A percentile compares a stretch with the other conserved stretches of the same genome.
These are phyloP conservation scores for Pestalotiopsis sp. DNA, from an alignment of 2,329 filamentous ascomycete genomes.

Conservation along the genomic window DNA sequence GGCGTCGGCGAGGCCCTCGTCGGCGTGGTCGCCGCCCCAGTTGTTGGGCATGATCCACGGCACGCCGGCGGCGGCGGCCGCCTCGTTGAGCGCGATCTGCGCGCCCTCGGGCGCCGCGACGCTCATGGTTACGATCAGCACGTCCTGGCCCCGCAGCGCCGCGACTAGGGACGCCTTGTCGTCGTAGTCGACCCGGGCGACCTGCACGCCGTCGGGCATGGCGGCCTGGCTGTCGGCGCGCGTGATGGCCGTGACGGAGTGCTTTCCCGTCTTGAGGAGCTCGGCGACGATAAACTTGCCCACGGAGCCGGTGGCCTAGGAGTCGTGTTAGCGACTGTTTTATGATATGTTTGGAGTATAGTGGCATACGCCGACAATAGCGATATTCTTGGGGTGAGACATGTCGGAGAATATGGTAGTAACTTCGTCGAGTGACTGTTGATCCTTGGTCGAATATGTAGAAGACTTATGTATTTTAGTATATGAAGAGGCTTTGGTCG, in stretches of 20 bases:
- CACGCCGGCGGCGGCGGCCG: conserved; percentile 55
- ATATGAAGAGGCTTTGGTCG: no score
- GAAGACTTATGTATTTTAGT: no score
- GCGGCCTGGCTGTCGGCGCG: conserved; percentile 38
- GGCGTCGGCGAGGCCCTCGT: conserved; percentile 36
- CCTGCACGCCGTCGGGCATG: conserved; percentile 45
- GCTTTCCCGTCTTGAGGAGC: conserved; percentile 47
- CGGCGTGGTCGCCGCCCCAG: conserved; percentile 40
- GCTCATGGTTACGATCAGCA: conserved; percentile 56
- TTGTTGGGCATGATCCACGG: conserved; percentile 33
- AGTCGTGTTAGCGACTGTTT: not conserved
- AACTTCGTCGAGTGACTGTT: not conserved
- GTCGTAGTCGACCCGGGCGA: conserved; percentile 45
- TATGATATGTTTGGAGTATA: not conserved
- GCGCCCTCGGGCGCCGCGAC: conserved; percentile 41
- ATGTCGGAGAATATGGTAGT: not conserved
- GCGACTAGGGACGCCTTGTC: conserved; percentile 42
- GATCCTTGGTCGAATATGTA: no score
- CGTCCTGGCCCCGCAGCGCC: conserved; percentile 56
- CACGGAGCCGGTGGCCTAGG: conserved; percentile 43
- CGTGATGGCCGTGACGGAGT: conserved; percentile 52
- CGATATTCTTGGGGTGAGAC: conserved; percentile 38
- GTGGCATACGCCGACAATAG: conserved; percentile 48
- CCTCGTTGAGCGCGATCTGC: conserved; percentile 50
- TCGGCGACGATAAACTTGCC: conserved; percentile 37